Evolutionary conservation across 1,139 yeast species (phyloP).

Genomic region (Saccharomycopsis crataegensis): DNA sequence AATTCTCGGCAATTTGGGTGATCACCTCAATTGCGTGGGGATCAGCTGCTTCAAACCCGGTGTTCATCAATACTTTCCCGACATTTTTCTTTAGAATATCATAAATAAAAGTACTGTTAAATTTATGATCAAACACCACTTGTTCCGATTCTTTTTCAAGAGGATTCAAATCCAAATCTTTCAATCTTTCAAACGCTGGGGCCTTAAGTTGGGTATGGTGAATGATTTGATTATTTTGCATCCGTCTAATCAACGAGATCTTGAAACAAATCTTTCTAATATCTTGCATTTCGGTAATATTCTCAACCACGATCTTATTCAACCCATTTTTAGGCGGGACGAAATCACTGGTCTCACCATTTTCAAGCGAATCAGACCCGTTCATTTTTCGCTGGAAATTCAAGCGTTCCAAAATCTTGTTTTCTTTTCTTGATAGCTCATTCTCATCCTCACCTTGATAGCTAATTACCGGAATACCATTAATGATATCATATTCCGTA

Average conservation of each 20-base stretch:
- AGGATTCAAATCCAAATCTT: slow-evolving; percentile 69
- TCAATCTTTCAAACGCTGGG: slow-evolving; percentile 55
- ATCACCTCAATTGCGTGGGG: slow-evolving; percentile 71
- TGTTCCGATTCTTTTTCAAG: slow-evolving; percentile 54
- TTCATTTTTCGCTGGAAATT: slow-evolving; percentile 23
- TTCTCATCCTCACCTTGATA: slow-evolving; percentile 47
- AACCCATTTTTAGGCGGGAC: slow-evolving; percentile 46
- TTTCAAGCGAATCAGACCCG: slow-evolving; percentile 22
- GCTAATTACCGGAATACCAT: slow-evolving; percentile 66
- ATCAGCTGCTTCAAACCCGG: slow-evolving; percentile 85
- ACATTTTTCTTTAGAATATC: slow-evolving; percentile 62
- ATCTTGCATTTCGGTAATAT: slow-evolving; percentile 76
- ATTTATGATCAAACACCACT: slow-evolving; percentile 47
- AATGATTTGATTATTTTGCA: slow-evolving; percentile 78
- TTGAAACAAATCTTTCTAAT: slow-evolving; percentile 84
- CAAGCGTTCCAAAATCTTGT: slow-evolving; percentile 31
- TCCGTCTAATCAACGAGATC: slow-evolving; percentile 78
- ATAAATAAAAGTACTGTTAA: slow-evolving; percentile 51
- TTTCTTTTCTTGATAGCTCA: slow-evolving; percentile 44
- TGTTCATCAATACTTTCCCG: slow-evolving; percentile 80
- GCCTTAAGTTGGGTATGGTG: slow-evolving; percentile 70
- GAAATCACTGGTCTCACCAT: slow-evolving; percentile 32
- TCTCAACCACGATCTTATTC: slow-evolving; percentile 51
- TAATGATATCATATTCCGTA: slow-evolving; percentile 76
- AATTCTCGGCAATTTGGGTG: slow-evolving; percentile 78